Conservation (phyloP, 495 filamentous ascomycete genomes). For the Aspergillus ellipticus region DNA sequence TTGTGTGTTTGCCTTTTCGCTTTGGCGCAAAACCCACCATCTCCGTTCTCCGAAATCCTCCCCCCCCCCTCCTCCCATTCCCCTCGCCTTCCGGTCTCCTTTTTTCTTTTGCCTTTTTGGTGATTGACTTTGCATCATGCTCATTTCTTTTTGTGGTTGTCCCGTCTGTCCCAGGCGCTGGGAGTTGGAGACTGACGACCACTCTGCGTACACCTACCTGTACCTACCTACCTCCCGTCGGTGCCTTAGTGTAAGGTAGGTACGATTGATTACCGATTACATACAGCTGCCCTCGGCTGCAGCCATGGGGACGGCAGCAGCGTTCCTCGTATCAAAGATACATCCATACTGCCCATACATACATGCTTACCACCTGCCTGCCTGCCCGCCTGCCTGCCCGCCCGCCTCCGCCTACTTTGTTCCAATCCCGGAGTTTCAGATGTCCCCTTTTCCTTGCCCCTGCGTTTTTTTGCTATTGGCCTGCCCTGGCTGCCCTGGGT, state of each 20-base stretch:
- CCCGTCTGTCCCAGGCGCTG: background rate
- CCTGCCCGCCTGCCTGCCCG: too few species aligned
- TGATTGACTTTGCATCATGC: conserved; percentile 2
- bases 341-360: background rate
- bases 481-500: conserved; percentile 22
- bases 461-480: conserved; percentile 23
- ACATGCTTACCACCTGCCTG: background rate
- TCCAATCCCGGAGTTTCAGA: conserved; percentile 30
- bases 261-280: conserved; percentile 13
- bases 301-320: background rate
- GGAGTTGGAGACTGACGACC: background rate
- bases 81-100: background rate
- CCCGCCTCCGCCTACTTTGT: conserved; percentile 10
- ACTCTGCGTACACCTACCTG: too few species aligned
- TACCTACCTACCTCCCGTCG: too few species aligned
- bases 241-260: too few species aligned
- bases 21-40: conserved; percentile 4
- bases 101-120: conserved; percentile 9
- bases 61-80: background rate
- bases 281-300: conserved; percentile 10
- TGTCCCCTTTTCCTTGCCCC: conserved; percentile 14
- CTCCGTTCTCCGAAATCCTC: background rate
- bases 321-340: background rate
- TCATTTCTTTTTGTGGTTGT: conserved; percentile 12
- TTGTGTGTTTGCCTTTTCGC: background rate